Evolutionary conservation across 257 asterid species (phyloP).

Genomic region (Gentiana macrophylla): DNA sequence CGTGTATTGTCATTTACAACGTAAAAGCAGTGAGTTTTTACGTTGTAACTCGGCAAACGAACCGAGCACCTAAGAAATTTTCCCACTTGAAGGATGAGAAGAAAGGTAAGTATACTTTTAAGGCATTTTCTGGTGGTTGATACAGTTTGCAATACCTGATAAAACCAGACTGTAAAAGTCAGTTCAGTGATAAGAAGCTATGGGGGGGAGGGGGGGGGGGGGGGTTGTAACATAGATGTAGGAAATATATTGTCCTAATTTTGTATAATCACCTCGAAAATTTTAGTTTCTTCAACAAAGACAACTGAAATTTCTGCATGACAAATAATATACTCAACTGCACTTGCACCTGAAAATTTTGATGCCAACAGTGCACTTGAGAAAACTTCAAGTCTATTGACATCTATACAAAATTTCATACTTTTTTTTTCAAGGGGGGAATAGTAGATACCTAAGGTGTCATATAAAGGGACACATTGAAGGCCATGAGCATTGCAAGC

Average conservation of each 20-base stretch:
- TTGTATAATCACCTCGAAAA: slow-evolving; percentile 41
- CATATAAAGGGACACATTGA: slow-evolving; percentile 66
- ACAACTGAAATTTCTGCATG: slow-evolving; percentile 68
- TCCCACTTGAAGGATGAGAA: neutral
- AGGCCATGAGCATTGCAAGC: slow-evolving; percentile 85
- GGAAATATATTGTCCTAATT: neutral
- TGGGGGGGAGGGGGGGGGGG: neutral
- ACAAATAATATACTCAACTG: slow-evolving; percentile 60
- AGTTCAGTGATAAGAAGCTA: neutral
- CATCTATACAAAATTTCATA: too few species aligned
- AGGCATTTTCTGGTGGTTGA: slow-evolving; percentile 46
- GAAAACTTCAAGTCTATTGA: too few species aligned
- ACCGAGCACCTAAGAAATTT: too few species aligned
- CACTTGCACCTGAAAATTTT: slow-evolving; percentile 54
- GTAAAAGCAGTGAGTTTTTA: too few species aligned
- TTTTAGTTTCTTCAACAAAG: slow-evolving; percentile 59
- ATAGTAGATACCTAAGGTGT: slow-evolving; percentile 53
- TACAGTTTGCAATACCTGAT: slow-evolving; percentile 61
- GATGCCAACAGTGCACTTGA: too few species aligned
- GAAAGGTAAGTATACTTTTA: slow-evolving; percentile 37
- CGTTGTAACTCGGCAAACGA: too few species aligned
- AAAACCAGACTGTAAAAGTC: slow-evolving; percentile 1
- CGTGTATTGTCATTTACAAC: neutral
- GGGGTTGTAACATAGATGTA: neutral
- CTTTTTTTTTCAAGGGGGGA: too few species aligned